Evolutionary conservation across 257 asterid genomes (phyloP), one percentile per base, ranked within the genome.

Genomic region (Datura wrightii): DNA sequence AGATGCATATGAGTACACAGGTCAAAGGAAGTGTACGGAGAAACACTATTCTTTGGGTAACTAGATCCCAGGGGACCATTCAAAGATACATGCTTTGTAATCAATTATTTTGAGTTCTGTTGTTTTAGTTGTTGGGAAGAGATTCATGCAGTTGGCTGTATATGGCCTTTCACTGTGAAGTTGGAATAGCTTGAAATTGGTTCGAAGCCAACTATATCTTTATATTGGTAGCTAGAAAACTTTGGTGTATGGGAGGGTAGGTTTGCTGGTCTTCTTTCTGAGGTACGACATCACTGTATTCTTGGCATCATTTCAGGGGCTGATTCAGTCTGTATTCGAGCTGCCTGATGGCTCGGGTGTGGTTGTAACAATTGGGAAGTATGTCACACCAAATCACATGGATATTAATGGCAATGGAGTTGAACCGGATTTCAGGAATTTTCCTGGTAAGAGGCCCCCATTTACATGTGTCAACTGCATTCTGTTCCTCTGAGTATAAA

Each of bases 241-340:
- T 78, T 6, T 53, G 34, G 48, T 14, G 82, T 34, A 34, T 52
- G 65, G 63, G 36, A 31, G 59, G 63, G 3, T 52, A 34, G 82
- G 46, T 78, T 78, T 78, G 50, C 48, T 52, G 82, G 34, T 78
- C 34, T 78, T 78, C 63, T 78, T 78, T 78, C 65, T 52, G 82
- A 78, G 82, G 15, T 37, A 34, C 63, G 53, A 31, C 63, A 52
- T 53, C 65, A 52, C 65, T 52, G 14, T 78, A 78, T 78, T 78
- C 31, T 78, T 52, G 4, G 3, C 65, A 53, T 78, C 82, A 78
- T 52, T 81, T 62, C 93, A 96, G 99, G 99, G 99, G 7, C 88
- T 95, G 92, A 97, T 97, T 87, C 99, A 97, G 89, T 95, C 98
- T 8, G 98, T 97, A 7, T 97, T 94, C 15, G 99, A 97, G 94